Evolutionary conservation across 2,329 filamentous ascomycete species (phyloP).

Genomic region (Neopestalotiopsis sp.): DNA sequence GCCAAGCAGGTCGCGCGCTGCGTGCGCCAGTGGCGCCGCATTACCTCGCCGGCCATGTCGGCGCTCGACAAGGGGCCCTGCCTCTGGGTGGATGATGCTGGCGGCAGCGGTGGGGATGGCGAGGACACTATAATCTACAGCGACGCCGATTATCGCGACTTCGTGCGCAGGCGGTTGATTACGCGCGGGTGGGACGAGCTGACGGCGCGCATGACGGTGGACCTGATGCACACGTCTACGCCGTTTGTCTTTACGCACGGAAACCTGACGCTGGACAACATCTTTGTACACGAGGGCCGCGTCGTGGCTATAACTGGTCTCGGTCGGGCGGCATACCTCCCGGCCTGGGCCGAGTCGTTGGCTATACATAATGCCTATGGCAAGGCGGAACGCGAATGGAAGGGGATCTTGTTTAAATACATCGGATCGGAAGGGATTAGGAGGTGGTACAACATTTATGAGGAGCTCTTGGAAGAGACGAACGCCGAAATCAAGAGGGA

Average conservation of each 20-base stretch:
- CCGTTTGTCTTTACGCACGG: slow-evolving; percentile 35
- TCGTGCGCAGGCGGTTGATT: slow-evolving; percentile 23
- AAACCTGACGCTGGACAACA: slow-evolving; percentile 32
- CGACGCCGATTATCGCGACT: slow-evolving; percentile 25
- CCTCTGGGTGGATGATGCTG: slow-evolving; percentile 23
- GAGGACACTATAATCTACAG: slow-evolving; percentile 27
- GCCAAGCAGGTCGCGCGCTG: slow-evolving; percentile 29
- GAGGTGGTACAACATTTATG: not conserved
- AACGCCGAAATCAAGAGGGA: not conserved
- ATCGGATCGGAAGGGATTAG: not conserved
- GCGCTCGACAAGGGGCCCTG: slow-evolving; percentile 27
- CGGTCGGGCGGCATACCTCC: slow-evolving; percentile 11
- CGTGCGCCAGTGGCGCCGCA: slow-evolving; percentile 29
- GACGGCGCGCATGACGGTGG: slow-evolving; percentile 23
- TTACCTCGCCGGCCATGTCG: slow-evolving; percentile 25
- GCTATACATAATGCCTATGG: not conserved
- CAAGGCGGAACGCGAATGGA: slow-evolving; percentile 14
- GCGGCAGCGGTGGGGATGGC: slow-evolving; percentile 25
- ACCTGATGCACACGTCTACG: slow-evolving; percentile 30
- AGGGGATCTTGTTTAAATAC: slow-evolving; percentile 12
- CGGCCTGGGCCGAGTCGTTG: slow-evolving; percentile 17
- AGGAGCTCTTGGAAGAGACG: not conserved
- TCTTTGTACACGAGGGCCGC: slow-evolving; percentile 23
- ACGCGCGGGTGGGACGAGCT: slow-evolving; percentile 20
- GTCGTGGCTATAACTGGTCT: slow-evolving; percentile 14